Evolutionary conservation across 2,329 filamentous ascomycete species (phyloP).

Genomic region (Emericellopsis atlantica): DNA sequence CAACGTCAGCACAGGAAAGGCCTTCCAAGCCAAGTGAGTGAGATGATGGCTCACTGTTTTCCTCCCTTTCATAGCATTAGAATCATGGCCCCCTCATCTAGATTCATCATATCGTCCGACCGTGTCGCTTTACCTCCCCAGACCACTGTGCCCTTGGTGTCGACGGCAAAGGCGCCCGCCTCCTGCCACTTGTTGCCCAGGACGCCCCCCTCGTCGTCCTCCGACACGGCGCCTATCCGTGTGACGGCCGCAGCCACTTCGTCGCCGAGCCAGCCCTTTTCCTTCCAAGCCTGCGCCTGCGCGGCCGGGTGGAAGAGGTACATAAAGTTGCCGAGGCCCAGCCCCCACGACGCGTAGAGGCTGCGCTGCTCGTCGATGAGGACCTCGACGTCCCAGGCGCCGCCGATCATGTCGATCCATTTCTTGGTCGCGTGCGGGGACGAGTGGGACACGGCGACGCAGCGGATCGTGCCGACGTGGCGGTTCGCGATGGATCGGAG

Average conservation of each 20-base stretch:
- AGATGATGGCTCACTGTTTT: not conserved
- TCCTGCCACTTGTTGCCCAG: slow-evolving; percentile 47
- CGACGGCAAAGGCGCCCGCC: slow-evolving; percentile 36
- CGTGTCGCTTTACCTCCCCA: slow-evolving; percentile 35
- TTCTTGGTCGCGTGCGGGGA: slow-evolving; percentile 40
- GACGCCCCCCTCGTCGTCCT: slow-evolving; percentile 21
- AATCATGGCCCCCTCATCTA: slow-evolving; percentile 36
- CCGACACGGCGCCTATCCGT: slow-evolving; percentile 16
- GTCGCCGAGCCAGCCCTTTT: slow-evolving; percentile 40
- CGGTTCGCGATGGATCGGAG: slow-evolving; percentile 41
- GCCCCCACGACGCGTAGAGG: slow-evolving; percentile 46
- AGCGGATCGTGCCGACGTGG: slow-evolving; percentile 33
- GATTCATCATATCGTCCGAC: slow-evolving; percentile 36
- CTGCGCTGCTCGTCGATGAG: slow-evolving; percentile 43
- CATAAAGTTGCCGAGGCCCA: slow-evolving; percentile 37
- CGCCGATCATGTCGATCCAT: slow-evolving; percentile 45
- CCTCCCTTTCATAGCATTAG: slow-evolving; percentile 9
- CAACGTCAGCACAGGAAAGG: slow-evolving; percentile 50
- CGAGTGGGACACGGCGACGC: slow-evolving; percentile 47
- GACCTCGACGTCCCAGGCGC: slow-evolving; percentile 41
- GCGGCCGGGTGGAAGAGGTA: slow-evolving; percentile 40
- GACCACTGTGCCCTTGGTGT: slow-evolving; percentile 33
- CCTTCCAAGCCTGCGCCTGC: slow-evolving; percentile 37
- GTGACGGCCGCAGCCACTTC: slow-evolving; percentile 34
- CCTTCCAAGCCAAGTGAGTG: slow-evolving; percentile 10